Percentiles rank a stretch among this genome's conserved stretches.
phyloP scores from a whole-genome alignment of 1,139 yeast species.

The Saccharomyces hybrid region DNA sequence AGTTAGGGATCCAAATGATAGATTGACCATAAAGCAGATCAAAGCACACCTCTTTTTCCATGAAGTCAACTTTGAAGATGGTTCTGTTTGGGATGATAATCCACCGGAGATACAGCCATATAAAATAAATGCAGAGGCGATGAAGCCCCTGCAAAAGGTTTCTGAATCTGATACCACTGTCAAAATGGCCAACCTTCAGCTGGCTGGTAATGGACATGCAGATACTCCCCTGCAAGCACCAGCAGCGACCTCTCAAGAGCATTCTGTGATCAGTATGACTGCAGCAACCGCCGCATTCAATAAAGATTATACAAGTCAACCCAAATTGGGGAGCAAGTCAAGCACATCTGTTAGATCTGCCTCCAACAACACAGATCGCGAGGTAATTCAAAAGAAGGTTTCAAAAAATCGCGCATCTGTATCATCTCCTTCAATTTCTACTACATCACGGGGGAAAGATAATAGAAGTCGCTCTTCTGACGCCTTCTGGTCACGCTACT shows the following conservation, averaged over 20 bases:
- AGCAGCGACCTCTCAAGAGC: neutral
- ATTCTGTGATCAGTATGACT: neutral
- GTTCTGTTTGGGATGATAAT: slow-evolving; percentile 52
- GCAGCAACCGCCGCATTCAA: neutral
- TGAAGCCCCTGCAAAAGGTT: slow-evolving; percentile 35
- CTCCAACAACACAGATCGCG: neutral
- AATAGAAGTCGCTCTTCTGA: neutral
- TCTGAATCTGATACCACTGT: neutral
- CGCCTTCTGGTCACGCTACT: neutral
- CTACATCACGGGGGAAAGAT: neutral
- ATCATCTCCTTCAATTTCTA: neutral
- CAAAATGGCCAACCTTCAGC: neutral
- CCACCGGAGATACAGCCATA: slow-evolving; percentile 80
- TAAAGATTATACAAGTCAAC: neutral
- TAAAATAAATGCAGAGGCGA: slow-evolving; percentile 41
- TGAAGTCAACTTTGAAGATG: slow-evolving; percentile 52
- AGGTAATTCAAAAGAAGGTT: neutral
- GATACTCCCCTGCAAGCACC: neutral
- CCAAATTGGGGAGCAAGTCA: neutral
- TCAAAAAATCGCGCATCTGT: neutral
- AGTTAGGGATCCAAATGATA: slow-evolving; percentile 54
- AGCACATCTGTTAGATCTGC: neutral
- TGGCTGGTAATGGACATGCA: neutral
- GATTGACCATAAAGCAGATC: slow-evolving; percentile 63
- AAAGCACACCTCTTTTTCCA: slow-evolving; percentile 70